phyloP scores from a whole-genome alignment of 345 rosid species.

The Eucalyptus marginata region DNA sequence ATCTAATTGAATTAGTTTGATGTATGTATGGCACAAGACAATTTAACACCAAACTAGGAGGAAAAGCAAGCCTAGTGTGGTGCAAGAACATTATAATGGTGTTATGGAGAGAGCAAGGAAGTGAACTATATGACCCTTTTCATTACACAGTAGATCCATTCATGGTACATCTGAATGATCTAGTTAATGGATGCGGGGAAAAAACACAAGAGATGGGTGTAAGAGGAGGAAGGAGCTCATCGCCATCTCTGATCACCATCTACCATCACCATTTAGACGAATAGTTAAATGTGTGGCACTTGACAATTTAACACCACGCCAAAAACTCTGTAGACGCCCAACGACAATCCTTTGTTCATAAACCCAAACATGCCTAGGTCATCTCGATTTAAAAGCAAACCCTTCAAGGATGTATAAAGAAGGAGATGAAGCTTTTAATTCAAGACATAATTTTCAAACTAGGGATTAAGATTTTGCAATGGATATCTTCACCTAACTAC shows the following conservation, averaged over 20 bases:
- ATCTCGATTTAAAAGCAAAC: neutral
- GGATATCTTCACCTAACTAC: neutral
- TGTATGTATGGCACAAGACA: neutral
- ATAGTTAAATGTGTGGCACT: neutral
- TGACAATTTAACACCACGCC: neutral
- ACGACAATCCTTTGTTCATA: neutral
- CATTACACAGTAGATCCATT: neutral
- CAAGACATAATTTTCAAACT: neutral
- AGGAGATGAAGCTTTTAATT: neutral
- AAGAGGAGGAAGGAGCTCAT: neutral
- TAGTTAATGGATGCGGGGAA: rapidly evolving
- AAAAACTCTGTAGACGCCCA: rapidly evolving
- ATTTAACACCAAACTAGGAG: neutral
- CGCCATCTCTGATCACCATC: neutral
- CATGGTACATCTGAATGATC: neutral
- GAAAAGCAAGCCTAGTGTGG: neutral
- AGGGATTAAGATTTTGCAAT: neutral
- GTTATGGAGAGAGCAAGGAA: neutral
- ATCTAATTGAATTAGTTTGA: neutral
- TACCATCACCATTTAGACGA: neutral
- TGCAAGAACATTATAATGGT: neutral
- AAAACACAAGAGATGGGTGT: neutral
- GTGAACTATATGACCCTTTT: neutral
- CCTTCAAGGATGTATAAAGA: neutral
- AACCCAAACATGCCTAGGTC: rapidly evolving